phyloP scores from a whole-genome alignment of 164 flowering plant genomes.

The Vitis rotundifolia region DNA sequence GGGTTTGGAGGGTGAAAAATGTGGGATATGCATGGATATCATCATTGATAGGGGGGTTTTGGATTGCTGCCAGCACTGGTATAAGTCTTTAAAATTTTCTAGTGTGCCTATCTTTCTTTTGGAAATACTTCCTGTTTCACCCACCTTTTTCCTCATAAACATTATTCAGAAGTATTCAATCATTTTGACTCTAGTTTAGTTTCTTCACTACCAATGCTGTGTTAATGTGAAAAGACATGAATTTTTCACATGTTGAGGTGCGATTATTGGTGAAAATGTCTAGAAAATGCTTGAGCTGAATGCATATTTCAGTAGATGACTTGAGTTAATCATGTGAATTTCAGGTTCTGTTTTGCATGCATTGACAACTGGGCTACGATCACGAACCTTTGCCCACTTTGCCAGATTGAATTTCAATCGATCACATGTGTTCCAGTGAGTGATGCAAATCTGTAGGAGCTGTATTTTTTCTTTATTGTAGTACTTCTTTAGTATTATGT shows the following conservation, averaged over 20 bases:
- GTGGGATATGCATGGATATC: conserved; percentile 90
- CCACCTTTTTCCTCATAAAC: background rate
- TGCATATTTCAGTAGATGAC: conserved; percentile 1
- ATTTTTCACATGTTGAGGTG: too few species aligned
- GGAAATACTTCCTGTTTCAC: background rate
- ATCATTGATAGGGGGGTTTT: conserved; percentile 87
- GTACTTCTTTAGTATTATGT: background rate
- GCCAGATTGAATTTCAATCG: conserved; percentile 88
- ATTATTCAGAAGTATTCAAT: background rate
- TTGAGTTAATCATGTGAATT: conserved; percentile 13
- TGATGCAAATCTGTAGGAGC: conserved; percentile 9
- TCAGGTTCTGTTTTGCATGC: conserved; percentile 97
- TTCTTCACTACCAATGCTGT: background rate
- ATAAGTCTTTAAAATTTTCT: conserved; percentile 8
- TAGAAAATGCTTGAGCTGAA: background rate
- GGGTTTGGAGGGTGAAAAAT: conserved; percentile 51
- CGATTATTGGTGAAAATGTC: background rate
- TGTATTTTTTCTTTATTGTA: background rate
- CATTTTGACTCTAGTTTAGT: background rate
- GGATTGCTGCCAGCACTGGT: conserved; percentile 97
- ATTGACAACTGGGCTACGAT: conserved; percentile 98
- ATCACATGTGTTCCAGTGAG: conserved; percentile 98
- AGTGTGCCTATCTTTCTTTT: background rate
- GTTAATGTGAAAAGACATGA: too few species aligned
- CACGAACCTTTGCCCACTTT: conserved; percentile 94